Percentiles rank a stretch among this genome's conserved stretches.
Conservation (phyloP, 192 early-diverging fungal genomes). For the Coemansia sp. region DNA sequence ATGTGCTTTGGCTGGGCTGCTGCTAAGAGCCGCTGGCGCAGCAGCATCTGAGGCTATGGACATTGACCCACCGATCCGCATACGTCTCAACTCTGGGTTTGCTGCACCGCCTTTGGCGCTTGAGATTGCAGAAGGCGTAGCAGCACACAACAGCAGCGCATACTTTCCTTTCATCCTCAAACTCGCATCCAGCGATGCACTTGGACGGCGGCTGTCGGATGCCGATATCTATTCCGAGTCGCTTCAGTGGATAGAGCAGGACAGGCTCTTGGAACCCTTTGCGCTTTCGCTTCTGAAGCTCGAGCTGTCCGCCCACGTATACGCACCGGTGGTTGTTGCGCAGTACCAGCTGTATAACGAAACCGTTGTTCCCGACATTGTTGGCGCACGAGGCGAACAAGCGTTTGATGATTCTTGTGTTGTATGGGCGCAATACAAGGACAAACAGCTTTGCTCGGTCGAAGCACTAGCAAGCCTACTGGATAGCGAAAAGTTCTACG, state of each 20-base stretch:
- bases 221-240: constrained; percentile 56
- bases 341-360: constrained; percentile 81
- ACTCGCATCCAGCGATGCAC: constrained; percentile 44
- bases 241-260: constrained; percentile 54
- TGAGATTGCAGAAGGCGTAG: constrained; percentile 75
- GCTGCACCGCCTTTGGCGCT: constrained; percentile 67
- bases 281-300: constrained; percentile 66
- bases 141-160: constrained; percentile 62
- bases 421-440: constrained; percentile 70
- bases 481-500: constrained; percentile 45
- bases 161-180: constrained; percentile 67
- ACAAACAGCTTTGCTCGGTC: constrained; percentile 65
- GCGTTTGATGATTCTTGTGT: constrained; percentile 64
- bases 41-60: neutral
- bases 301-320: constrained; percentile 65
- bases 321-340: constrained; percentile 80
- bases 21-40: constrained; percentile 7
- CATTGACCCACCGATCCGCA: constrained; percentile 30
- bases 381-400: constrained; percentile 37
- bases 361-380: constrained; percentile 61
- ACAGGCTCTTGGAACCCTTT: constrained; percentile 44
- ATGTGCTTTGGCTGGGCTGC: constrained; percentile 16
- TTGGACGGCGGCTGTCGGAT: constrained; percentile 21
- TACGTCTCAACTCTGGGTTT: constrained; percentile 52
- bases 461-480: constrained; percentile 52